These are phyloP conservation scores for Eremomyces bilateralis DNA, from an alignment of 495 filamentous ascomycete genomes.

Conservation along the genomic window DNA sequence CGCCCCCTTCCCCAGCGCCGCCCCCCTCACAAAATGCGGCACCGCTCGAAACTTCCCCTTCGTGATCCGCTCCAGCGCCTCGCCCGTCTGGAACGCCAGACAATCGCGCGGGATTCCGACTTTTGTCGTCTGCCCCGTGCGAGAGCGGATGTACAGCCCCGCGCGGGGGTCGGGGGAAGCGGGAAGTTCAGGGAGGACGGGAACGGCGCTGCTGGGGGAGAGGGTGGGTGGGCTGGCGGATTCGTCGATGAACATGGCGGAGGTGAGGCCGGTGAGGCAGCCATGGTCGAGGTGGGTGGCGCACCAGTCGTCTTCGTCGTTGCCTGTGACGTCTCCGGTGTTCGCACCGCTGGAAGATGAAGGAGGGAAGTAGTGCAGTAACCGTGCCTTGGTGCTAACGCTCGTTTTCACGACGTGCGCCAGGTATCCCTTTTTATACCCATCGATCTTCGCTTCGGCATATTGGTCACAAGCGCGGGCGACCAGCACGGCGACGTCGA, in stretches of 20 bases:
- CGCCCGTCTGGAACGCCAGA: slow-evolving; percentile 90
- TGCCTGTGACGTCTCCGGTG: slow-evolving; percentile 5
- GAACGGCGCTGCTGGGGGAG: slow-evolving; percentile 15
- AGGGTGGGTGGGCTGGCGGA: slow-evolving; percentile 23
- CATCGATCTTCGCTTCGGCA: slow-evolving; percentile 51
- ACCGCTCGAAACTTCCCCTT: slow-evolving; percentile 76
- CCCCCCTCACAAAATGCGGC: slow-evolving; percentile 82
- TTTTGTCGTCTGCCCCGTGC: slow-evolving; percentile 54
- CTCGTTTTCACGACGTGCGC: slow-evolving; percentile 71
- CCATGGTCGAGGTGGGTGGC: slow-evolving; percentile 86
- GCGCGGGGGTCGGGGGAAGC: slow-evolving; percentile 59
- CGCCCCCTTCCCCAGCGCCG: slow-evolving; percentile 21
- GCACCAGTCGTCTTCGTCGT: slow-evolving; percentile 68
- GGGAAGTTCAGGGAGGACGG: slow-evolving; percentile 51
- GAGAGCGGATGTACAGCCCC: slow-evolving; percentile 79
- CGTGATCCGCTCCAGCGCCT: slow-evolving; percentile 77
- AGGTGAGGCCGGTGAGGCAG: slow-evolving; percentile 82
- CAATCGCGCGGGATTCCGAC: slow-evolving; percentile 78
- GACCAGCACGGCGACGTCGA: slow-evolving; percentile 72
- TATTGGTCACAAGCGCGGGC: slow-evolving; percentile 74
- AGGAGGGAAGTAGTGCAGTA: slow-evolving; percentile 92
- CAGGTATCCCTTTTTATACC: slow-evolving; percentile 56
- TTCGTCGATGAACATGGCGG: slow-evolving; percentile 91
- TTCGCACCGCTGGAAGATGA: slow-evolving; percentile 11
- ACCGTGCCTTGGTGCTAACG: slow-evolving; percentile 71